These are phyloP conservation scores for Thalassiosira hispida DNA, from an alignment of 352 stramenopile species.

Conservation along the genomic window DNA sequence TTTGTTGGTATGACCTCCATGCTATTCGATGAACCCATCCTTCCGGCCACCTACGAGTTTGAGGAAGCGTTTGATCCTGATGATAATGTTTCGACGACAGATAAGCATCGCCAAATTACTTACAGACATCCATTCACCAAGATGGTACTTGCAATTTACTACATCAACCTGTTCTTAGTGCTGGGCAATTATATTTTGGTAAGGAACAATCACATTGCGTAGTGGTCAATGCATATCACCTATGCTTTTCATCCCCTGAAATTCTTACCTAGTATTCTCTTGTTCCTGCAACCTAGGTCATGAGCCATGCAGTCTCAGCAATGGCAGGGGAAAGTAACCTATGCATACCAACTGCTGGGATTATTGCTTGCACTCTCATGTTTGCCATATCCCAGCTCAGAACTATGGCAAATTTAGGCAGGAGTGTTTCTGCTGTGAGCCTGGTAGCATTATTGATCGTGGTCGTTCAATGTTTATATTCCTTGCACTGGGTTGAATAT, in stretches of 20 bases:
- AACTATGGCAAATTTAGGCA: constrained; percentile 72
- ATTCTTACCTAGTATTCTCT: too few relatives aligned
- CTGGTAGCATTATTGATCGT: constrained; percentile 67
- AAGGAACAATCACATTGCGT: background rate
- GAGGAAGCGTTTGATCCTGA: background rate
- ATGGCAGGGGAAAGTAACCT: constrained; percentile 63
- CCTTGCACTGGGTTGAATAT: constrained; percentile 3
- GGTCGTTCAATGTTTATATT: constrained; percentile 68
- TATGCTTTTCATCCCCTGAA: too few relatives aligned
- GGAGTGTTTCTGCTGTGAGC: constrained; percentile 51
- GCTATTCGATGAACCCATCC: constrained; percentile 58
- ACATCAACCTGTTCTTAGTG: constrained; percentile 80
- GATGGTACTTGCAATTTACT: constrained; percentile 69
- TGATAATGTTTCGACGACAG: constrained; percentile 13
- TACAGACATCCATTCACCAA: constrained; percentile 53
- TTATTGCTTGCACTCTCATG: constrained; percentile 73
- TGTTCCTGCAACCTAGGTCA: constrained; percentile 47
- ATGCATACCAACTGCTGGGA: constrained; percentile 65
- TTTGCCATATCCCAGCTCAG: constrained; percentile 67
- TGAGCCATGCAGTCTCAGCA: constrained; percentile 71
- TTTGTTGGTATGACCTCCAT: constrained; percentile 74
- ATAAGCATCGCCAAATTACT: constrained; percentile 27
- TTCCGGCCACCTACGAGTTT: background rate
- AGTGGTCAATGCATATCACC: background rate
- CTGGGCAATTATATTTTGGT: constrained; percentile 41